Evolutionary conservation across 2,329 filamentous ascomycete genomes (phyloP).

Genomic region (Coccinonectria pachysandricola): DNA sequence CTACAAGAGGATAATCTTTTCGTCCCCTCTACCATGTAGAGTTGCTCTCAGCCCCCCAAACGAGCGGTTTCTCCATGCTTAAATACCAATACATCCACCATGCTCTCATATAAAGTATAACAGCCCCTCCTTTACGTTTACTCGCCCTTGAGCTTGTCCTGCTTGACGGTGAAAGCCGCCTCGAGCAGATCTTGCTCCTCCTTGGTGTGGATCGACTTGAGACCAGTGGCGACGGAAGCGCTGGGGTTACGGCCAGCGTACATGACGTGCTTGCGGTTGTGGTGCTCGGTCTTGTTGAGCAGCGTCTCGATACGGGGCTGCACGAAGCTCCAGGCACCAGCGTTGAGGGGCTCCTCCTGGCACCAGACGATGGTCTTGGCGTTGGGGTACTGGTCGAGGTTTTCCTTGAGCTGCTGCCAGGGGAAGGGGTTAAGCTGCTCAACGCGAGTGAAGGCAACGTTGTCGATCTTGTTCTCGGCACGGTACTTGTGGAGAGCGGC

Average conservation of each 20-base stretch:
- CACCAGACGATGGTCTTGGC: conserved; percentile 95
- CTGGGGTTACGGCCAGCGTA: conserved; percentile 92
- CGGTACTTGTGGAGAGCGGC: conserved; percentile 85
- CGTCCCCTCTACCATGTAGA: too few species aligned
- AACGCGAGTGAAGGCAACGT: conserved; percentile 87
- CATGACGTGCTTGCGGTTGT: conserved; percentile 91
- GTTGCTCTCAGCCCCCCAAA: too few species aligned
- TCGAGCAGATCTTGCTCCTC: conserved; percentile 81
- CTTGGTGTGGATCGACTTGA: conserved; percentile 80
- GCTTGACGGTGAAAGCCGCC: conserved; percentile 52
- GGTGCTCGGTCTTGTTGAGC: conserved; percentile 83
- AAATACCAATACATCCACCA: conserved; percentile 4
- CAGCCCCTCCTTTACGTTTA: too few species aligned
- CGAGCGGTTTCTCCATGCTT: conserved; percentile 8
- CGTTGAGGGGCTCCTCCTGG: conserved; percentile 96
- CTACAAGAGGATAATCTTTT: conserved; percentile 22
- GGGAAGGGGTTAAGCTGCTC: conserved; percentile 99
- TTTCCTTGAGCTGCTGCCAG: conserved; percentile 93
- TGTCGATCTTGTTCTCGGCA: conserved; percentile 72
- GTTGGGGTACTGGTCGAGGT: conserved; percentile 94
- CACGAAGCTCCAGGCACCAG: conserved; percentile 93
- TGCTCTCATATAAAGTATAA: too few species aligned
- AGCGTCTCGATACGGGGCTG: conserved; percentile 96
- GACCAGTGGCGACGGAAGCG: conserved; percentile 84
- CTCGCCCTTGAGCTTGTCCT: conserved; percentile 61